Conservation (phyloP, 768 basidiomycete species). For the Russula vinacea region DNA sequence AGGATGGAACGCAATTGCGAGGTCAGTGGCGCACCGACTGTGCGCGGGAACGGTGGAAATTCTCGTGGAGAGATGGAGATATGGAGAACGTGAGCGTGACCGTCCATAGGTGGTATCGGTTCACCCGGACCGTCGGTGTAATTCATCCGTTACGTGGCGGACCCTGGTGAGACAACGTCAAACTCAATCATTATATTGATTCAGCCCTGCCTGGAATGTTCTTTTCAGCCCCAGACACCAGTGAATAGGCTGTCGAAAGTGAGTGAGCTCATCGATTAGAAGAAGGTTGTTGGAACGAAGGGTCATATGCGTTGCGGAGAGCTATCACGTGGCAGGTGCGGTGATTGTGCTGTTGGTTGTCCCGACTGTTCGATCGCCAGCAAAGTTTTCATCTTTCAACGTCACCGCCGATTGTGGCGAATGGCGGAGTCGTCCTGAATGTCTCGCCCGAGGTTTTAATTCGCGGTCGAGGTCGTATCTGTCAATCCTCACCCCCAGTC, state of each 20-base stretch:
- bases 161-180: background rate
- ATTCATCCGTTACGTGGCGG: background rate
- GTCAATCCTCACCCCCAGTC: conserved; percentile 2
- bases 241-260: background rate
- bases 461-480: background rate
- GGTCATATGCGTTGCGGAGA: background rate
- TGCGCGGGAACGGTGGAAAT: background rate
- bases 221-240: background rate
- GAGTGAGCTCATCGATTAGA: background rate
- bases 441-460: conserved; percentile 1
- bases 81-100: background rate
- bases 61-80: background rate
- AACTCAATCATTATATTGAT: background rate
- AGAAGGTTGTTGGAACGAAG: background rate
- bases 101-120: too few species aligned
- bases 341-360: conserved; percentile 7
- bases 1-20: background rate
- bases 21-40: background rate
- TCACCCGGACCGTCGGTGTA: too few species aligned
- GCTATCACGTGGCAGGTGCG: conserved; percentile 1
- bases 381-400: background rate
- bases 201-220: background rate
- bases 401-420: background rate
- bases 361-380: background rate
- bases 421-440: background rate